Evolutionary conservation across 2,329 filamentous ascomycete genomes (phyloP), one percentile per base, ranked within the genome.

Genomic region (Botrytis medusae): DNA sequence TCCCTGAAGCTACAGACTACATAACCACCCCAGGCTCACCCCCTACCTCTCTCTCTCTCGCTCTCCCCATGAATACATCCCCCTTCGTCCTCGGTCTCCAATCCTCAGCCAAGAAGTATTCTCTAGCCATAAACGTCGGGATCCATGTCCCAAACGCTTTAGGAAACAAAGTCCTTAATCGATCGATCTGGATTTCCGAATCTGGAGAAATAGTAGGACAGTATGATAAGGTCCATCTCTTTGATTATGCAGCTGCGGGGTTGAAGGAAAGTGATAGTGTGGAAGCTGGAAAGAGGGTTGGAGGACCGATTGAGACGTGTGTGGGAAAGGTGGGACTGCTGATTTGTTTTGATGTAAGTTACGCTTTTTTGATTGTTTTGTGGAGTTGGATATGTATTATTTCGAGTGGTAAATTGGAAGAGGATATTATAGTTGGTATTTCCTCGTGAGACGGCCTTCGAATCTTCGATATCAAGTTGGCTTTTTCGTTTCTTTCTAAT

Each of bases 211-310:
- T 93, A 42, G 82, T 83, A 1, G 86, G 90, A 4, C 77, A 75
- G 51, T 98, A 98, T 83, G 92, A 97, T 82, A 98, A 98, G 82
- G 84, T 97, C 46, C 95, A 98, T 81, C 87, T 98, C 22, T 98
- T 98, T 83, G 94, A 98, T 48, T 81, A 87, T 90, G 74, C 86
- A 86, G 48, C 46, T 3, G 64, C 48, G 1, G 60, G 87, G 90
- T 73, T 92, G 75, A 89, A 86, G 77, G 91, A 93, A 80, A 91
- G 88, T 79, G 77, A 81, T 73, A 91, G 87, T 63, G 93, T 94
- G 0, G 91, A 95, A 79, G 87, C 88, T 7, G 94, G 94, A 0
- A 82, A 82, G 42, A 77, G 83, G 3, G 88, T 97, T 59, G 84
- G 89, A 1, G 81, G 88, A 4, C 94, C 94, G 0, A 94, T 96